These are phyloP conservation scores for Diaporthe aspalathi DNA, from an alignment of 2,329 filamentous ascomycete genomes.

Conservation along the genomic window DNA sequence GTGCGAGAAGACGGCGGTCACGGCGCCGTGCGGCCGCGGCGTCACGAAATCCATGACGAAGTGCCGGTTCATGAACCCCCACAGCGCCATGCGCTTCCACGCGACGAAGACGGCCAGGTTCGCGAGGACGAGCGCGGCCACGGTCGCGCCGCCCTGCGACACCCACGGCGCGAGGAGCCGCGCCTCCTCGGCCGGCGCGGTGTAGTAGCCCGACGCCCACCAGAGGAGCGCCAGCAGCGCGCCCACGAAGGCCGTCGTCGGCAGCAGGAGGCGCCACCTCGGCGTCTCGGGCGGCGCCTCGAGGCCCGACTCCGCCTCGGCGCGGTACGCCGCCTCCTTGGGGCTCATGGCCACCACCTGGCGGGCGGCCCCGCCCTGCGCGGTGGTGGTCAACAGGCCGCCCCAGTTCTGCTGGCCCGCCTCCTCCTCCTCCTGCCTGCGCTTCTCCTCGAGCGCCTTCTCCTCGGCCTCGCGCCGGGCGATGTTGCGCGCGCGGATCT, in stretches of 20 bases:
- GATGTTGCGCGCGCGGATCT: slow-evolving; percentile 65
- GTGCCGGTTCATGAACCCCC: slow-evolving; percentile 75
- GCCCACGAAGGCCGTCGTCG: slow-evolving; percentile 61
- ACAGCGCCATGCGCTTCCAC: slow-evolving; percentile 75
- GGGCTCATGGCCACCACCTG: slow-evolving; percentile 48
- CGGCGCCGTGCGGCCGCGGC: slow-evolving; percentile 69
- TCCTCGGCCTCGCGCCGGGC: slow-evolving; percentile 62
- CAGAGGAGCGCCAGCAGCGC: slow-evolving; percentile 56
- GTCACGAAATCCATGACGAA: slow-evolving; percentile 74
- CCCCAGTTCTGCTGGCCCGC: slow-evolving; percentile 52
- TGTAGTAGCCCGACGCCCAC: slow-evolving; percentile 54
- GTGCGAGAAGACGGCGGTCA: slow-evolving; percentile 78
- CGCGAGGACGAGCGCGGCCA: slow-evolving; percentile 68
- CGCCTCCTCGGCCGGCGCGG: slow-evolving; percentile 57
- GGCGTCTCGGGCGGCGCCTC: slow-evolving; percentile 64
- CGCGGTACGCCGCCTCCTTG: slow-evolving; percentile 54
- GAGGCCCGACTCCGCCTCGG: slow-evolving; percentile 62
- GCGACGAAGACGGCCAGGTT: slow-evolving; percentile 68
- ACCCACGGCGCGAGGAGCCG: slow-evolving; percentile 71
- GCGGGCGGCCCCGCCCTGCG: slow-evolving; percentile 5
- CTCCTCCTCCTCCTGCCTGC: slow-evolving; percentile 56
- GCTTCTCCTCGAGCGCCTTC: slow-evolving; percentile 54
- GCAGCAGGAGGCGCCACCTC: slow-evolving; percentile 65
- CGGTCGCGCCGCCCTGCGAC: slow-evolving; percentile 72
- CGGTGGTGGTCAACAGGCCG: slow-evolving; percentile 52